These are phyloP conservation scores for Neurospora crassa DNA, from an alignment of 2,329 filamentous ascomycete genomes.

Conservation along the genomic window DNA sequence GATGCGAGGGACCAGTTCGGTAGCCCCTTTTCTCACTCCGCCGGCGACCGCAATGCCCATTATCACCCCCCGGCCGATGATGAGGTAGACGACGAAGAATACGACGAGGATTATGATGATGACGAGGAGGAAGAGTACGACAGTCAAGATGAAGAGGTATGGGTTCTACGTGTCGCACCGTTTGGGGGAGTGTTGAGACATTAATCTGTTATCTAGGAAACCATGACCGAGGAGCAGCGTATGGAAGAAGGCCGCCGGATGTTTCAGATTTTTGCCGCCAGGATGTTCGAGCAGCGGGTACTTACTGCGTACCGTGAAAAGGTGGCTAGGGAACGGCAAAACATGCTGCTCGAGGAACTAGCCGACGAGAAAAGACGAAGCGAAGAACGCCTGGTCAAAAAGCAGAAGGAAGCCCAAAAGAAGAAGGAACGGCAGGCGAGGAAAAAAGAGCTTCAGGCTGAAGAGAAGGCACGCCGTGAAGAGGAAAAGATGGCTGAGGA, in stretches of 20 bases:
- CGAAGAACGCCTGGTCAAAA: slow-evolving; percentile 79
- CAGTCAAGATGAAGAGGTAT: slow-evolving; percentile 67
- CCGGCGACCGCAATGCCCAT: slow-evolving; percentile 54
- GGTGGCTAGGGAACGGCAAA: slow-evolving; percentile 84
- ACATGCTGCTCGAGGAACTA: slow-evolving; percentile 82
- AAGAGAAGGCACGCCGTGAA: slow-evolving; percentile 80
- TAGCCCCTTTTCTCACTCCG: slow-evolving; percentile 43
- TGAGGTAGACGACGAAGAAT: slow-evolving; percentile 62
- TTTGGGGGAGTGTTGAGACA: slow-evolving; percentile 7
- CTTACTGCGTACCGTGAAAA: slow-evolving; percentile 97
- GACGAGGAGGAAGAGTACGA: slow-evolving; percentile 52
- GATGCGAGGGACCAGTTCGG: slow-evolving; percentile 63
- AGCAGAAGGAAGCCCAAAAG: slow-evolving; percentile 87
- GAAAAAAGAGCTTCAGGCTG: slow-evolving; percentile 81
- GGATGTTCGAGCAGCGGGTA: slow-evolving; percentile 98
- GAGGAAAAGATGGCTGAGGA: slow-evolving; percentile 84
- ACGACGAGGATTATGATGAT: slow-evolving; percentile 37
- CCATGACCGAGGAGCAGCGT: slow-evolving; percentile 94
- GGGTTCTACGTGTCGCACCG: not conserved
- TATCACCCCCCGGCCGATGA: slow-evolving; percentile 68
- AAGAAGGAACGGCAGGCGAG: slow-evolving; percentile 87
- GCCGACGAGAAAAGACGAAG: slow-evolving; percentile 73
- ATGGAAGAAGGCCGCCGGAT: slow-evolving; percentile 98
- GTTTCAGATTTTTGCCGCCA: slow-evolving; percentile 98
- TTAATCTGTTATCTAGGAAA: slow-evolving; percentile 55